A percentile compares a stretch with the other conserved stretches of the same genome.
These are phyloP conservation scores for Ganoderma sinense DNA, from an alignment of 1,284 basidiomycete genomes.

Conservation along the genomic window DNA sequence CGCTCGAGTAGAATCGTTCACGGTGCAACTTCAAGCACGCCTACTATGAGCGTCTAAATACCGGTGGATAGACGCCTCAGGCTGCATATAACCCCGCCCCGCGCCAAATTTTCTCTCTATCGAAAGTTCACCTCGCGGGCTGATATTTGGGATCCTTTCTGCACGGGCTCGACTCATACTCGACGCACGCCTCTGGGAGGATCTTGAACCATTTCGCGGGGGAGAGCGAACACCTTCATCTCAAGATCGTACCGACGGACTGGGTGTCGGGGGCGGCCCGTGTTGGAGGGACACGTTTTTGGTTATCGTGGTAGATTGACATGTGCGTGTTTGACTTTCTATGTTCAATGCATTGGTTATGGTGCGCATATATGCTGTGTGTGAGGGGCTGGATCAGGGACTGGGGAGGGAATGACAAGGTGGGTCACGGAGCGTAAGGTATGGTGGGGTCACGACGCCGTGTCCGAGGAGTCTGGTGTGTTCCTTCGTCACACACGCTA, in stretches of 20 bases:
- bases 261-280: conserved; percentile 57
- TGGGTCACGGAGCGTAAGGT: too few relatives aligned
- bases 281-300: conserved; percentile 55
- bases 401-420: too few relatives aligned
- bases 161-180: conserved; percentile 28
- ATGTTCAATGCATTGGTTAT: not conserved
- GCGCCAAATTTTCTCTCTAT: conserved; percentile 35
- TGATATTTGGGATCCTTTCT: conserved; percentile 73
- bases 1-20: too few relatives aligned
- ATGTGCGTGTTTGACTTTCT: not conserved
- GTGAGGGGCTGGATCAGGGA: not conserved
- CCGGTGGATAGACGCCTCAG: too few relatives aligned
- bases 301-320: not conserved
- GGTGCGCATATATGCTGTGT: not conserved
- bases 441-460: too few relatives aligned
- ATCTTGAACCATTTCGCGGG: conserved; percentile 60
- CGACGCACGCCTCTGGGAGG: conserved; percentile 36
- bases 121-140: conserved; percentile 74
- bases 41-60: too few relatives aligned
- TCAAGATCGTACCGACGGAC: conserved; percentile 52
- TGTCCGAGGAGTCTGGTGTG: not conserved
- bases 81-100: conserved; percentile 7
- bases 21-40: too few relatives aligned
- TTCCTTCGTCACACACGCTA: too few relatives aligned
- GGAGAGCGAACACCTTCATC: conserved; percentile 54